These are phyloP conservation scores for Linum tenue DNA, from an alignment of 345 rosid genomes.

Conservation along the genomic window DNA sequence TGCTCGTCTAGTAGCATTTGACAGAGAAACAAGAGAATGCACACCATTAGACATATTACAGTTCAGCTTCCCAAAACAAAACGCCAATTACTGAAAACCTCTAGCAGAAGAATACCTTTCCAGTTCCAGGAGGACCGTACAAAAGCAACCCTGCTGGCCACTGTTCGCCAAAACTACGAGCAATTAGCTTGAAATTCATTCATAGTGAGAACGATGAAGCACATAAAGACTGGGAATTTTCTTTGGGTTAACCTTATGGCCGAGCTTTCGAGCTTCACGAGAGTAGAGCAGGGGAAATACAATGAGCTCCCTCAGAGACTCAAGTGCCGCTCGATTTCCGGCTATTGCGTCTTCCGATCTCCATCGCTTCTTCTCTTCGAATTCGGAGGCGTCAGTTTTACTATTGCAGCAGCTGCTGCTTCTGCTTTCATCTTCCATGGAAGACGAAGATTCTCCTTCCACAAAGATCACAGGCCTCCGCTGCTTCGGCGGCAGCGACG, in stretches of 20 bases:
- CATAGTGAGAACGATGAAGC: background rate
- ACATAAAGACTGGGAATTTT: background rate
- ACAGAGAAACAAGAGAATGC: constrained; percentile 1
- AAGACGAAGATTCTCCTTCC: too few relatives aligned
- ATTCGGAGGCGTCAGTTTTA: background rate
- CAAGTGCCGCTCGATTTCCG: constrained; percentile 67
- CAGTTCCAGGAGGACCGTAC: constrained; percentile 90
- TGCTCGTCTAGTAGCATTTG: constrained; percentile 49
- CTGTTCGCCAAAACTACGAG: constrained; percentile 26
- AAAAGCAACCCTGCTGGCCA: constrained; percentile 85
- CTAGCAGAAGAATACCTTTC: constrained; percentile 46
- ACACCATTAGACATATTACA: background rate
- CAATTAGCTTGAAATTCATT: background rate
- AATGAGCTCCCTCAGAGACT: constrained; percentile 78
- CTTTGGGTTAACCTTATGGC: constrained; percentile 52
- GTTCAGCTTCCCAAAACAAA: background rate
- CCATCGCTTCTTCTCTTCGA: constrained; percentile 6
- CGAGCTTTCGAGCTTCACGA: constrained; percentile 59
- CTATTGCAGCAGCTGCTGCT: background rate
- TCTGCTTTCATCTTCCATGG: constrained; percentile 7
- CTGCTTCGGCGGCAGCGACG: too few relatives aligned
- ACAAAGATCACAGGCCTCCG: too few relatives aligned
- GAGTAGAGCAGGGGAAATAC: constrained; percentile 61
- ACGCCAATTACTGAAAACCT: background rate
- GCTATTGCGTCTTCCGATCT: constrained; percentile 68